Evolutionary conservation across 2,329 filamentous ascomycete genomes (phyloP), one percentile per base, ranked within the genome.

Genomic region (Eurotiales sp.): DNA sequence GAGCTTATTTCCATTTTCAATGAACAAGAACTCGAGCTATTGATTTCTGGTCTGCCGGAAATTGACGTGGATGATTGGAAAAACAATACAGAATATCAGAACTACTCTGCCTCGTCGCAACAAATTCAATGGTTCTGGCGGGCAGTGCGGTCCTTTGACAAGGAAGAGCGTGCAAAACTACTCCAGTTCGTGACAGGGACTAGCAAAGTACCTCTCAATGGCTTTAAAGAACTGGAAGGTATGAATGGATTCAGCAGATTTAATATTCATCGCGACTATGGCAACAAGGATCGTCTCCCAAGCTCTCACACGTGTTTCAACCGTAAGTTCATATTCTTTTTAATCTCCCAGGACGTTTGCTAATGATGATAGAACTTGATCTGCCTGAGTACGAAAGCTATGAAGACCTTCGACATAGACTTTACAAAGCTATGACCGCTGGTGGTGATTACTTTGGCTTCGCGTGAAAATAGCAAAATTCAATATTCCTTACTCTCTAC

Each of bases 111-210:
- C 27, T 92, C 91, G 0, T 96, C 93, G 3, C 88, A 90, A 40
- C 95, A 99, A 68, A 96, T 99, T 54, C 91, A 97, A 69, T 99
- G 93, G 93, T 99, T 99, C 83, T 99, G 93, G 93, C 87, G 95
- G 64, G 93, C 93, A 22, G 84, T 99, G 39, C 86, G 93, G 61
- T 96, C 91, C 4, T 99, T 96, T 65, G 95, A 97, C 76, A 97
- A 97, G 75, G 95, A 99, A 75, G 95, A 99, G 74, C 88, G 90
- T 55, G 93, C 93, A 61, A 99, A 99, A 73, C 77, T 99, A 56
- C 80, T 99, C 40, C 93, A 99, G 66, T 99, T 99, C 69, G 93
- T 99, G 59, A 99, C 95, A 1, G 93, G 93, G 68, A 99, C 95
- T 15, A 95, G 88, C 70, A 99, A 99, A 74, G 95, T 99, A 42